These are phyloP conservation scores for Coniella lustricola DNA, from an alignment of 2,329 filamentous ascomycete species.

Conservation along the genomic window DNA sequence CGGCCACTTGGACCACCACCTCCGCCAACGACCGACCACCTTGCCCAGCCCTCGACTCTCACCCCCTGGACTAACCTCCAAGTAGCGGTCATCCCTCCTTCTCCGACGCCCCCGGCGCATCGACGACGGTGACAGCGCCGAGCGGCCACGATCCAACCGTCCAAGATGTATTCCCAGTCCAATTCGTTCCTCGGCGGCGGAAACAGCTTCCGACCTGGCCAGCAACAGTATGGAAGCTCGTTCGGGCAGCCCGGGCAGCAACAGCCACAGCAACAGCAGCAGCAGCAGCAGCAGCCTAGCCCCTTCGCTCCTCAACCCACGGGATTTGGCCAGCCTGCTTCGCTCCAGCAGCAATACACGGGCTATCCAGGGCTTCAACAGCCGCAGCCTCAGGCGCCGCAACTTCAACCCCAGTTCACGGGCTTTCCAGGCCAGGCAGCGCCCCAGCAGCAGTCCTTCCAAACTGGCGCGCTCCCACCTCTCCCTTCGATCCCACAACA, in stretches of 20 bases:
- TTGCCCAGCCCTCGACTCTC: not conserved
- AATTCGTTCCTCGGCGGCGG: constrained; percentile 78
- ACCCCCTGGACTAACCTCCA: not conserved
- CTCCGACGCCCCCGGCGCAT: not conserved
- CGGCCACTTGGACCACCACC: not conserved
- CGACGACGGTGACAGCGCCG: not conserved
- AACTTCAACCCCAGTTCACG: constrained; percentile 61
- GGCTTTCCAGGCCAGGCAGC: constrained; percentile 57
- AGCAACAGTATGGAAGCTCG: constrained; percentile 49
- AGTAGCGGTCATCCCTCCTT: not conserved
- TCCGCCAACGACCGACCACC: not conserved
- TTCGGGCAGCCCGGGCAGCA: constrained; percentile 28
- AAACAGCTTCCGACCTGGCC: constrained; percentile 64
- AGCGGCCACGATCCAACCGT: not conserved
- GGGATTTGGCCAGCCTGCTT: constrained; percentile 47
- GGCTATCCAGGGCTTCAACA: constrained; percentile 53
- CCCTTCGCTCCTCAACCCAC: constrained; percentile 54
- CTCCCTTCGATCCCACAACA: constrained; percentile 54
- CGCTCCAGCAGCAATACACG: constrained; percentile 52
- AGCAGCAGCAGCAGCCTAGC: constrained; percentile 42
- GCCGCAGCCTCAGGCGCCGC: constrained; percentile 48
- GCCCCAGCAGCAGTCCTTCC: constrained; percentile 44
- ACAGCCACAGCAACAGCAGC: constrained; percentile 35
- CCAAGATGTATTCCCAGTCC: constrained; percentile 79
- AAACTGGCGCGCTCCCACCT: constrained; percentile 48